Percentiles rank a stretch among this genome's conserved stretches.
Evolutionary conservation across 495 filamentous ascomycete species (phyloP).

Genomic region (Aspergillus mulundensis): DNA sequence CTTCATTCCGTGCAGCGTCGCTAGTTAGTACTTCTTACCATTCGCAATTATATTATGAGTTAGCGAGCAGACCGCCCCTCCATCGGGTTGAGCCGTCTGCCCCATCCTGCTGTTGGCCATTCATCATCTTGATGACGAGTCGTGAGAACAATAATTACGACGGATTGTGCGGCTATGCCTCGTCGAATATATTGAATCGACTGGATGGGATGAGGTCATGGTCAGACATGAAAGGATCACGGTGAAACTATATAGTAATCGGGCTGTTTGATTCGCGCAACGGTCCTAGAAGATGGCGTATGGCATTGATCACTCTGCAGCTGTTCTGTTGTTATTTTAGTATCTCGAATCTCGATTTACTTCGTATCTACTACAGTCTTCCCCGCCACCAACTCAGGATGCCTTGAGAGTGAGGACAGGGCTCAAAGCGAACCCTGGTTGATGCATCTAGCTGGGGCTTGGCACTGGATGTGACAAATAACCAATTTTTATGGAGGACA

Average conservation of each 20-base stretch:
- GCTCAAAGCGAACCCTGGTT: conserved; percentile 35
- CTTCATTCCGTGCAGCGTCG: not conserved
- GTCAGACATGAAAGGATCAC: not conserved
- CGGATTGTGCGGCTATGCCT: not conserved
- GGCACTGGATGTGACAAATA: conserved; percentile 20
- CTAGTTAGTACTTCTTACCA: not conserved
- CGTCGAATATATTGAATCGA: no score
- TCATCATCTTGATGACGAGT: not conserved
- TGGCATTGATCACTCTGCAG: not conserved
- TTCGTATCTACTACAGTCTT: no score
- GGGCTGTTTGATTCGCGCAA: not conserved
- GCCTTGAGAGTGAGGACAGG: no score
- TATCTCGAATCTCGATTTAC: no score
- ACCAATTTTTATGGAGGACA: conserved; percentile 16
- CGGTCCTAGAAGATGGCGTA: not conserved
- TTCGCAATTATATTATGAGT: not conserved
- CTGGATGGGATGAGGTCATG: not conserved
- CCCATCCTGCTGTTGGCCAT: not conserved
- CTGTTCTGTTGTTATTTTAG: no score
- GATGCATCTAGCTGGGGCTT: conserved; percentile 32
- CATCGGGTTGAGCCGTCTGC: conserved; percentile 9
- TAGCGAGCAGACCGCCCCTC: conserved; percentile 3
- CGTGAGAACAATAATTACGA: not conserved
- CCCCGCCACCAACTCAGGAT: conserved; percentile 28
- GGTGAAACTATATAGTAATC: not conserved